Conservation (phyloP, 2,329 filamentous ascomycete genomes). For the Metarhizium robertsii region DNA sequence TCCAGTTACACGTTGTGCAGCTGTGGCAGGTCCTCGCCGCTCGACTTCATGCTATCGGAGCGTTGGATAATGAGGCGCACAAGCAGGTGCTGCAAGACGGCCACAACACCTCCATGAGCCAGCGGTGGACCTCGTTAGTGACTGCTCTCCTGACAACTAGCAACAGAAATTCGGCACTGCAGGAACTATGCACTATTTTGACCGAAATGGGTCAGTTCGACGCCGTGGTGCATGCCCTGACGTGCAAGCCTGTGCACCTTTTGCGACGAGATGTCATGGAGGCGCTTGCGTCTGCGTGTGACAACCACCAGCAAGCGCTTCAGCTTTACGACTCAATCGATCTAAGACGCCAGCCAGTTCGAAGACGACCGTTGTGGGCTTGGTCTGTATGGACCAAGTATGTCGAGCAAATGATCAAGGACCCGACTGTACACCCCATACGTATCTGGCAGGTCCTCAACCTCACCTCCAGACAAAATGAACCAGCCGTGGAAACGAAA, state of each 20-base stretch:
- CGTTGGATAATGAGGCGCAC: conserved; percentile 1
- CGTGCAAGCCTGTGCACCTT: conserved; percentile 2
- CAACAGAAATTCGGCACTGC: conserved; percentile 1
- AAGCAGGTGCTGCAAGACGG: conserved; percentile 5
- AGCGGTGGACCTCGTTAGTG: conserved; percentile 12
- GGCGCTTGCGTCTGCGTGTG: conserved; percentile 10
- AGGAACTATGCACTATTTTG: conserved; percentile 9
- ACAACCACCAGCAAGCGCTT: conserved; percentile 17
- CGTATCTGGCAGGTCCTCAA: conserved; percentile 20
- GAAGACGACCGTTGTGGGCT: conserved; percentile 13
- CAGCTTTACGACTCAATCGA: conserved; percentile 13
- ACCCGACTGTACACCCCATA: conserved; percentile 14
- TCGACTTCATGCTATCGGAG: conserved; percentile 6
- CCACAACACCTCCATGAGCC: conserved; percentile 6
- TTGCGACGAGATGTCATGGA: conserved; percentile 8
- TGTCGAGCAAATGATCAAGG: conserved; percentile 22
- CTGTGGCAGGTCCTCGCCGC: conserved; percentile 14
- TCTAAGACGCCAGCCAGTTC: background rate
- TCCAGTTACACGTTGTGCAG: conserved; percentile 8
- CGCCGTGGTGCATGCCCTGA: conserved; percentile 5
- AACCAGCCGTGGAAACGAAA: conserved; percentile 6
- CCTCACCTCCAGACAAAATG: conserved; percentile 1
- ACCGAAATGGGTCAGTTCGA: conserved; percentile 9
- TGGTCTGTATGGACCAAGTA: conserved; percentile 25
- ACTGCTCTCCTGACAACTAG: conserved; percentile 4